Conservation (phyloP, 1,284 basidiomycete species). For the Malassezia japonica region DNA sequence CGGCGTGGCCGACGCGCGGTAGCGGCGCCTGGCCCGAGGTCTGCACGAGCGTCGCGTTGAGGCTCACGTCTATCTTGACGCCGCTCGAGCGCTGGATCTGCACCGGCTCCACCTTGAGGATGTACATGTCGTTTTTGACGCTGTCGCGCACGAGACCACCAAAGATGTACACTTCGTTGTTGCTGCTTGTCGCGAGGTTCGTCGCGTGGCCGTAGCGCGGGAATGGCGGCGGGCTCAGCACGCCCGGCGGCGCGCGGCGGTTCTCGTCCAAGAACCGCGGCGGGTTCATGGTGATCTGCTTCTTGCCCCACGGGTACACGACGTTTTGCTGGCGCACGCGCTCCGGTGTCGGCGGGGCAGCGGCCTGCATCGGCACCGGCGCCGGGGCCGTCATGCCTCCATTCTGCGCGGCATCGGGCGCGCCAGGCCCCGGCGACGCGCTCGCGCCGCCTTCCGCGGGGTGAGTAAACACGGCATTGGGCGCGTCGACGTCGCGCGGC, state of each 20-base stretch:
- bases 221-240: slow-evolving; percentile 59
- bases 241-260: slow-evolving; percentile 41
- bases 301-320: slow-evolving; percentile 47
- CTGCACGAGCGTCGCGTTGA: slow-evolving; percentile 51
- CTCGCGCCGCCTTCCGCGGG: neutral
- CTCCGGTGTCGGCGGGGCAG: slow-evolving; percentile 2
- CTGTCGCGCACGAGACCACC: slow-evolving; percentile 88
- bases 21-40: slow-evolving; percentile 82
- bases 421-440: neutral
- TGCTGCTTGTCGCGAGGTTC: slow-evolving; percentile 64
- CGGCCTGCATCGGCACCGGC: neutral
- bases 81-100: slow-evolving; percentile 60
- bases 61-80: slow-evolving; percentile 50
- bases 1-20: slow-evolving; percentile 86
- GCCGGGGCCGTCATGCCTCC: neutral
- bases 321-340: slow-evolving; percentile 22
- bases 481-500: neutral
- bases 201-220: slow-evolving; percentile 94
- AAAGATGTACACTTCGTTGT: slow-evolving; percentile 88
- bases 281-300: slow-evolving; percentile 41
- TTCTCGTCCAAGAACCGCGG: slow-evolving; percentile 45
- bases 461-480: neutral
- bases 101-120: slow-evolving; percentile 35
- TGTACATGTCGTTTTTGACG: slow-evolving; percentile 85
- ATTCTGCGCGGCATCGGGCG: neutral